phyloP scores from a whole-genome alignment of 2,329 filamentous ascomycete genomes.

The Trichoderma sp. region DNA sequence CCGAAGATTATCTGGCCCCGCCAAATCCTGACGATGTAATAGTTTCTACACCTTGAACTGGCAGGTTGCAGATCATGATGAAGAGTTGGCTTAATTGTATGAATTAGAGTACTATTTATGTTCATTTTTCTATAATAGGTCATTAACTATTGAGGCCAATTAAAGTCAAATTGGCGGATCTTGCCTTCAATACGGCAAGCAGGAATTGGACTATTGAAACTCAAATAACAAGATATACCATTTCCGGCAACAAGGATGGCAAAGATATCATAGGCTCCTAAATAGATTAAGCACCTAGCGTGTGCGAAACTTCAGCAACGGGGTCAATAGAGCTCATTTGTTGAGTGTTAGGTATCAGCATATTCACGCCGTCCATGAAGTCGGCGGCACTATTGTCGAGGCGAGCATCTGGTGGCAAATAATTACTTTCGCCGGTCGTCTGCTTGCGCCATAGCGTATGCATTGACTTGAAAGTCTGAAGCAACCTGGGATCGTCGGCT shows the following conservation, averaged over 20 bases:
- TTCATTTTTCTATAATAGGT: background rate
- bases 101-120: background rate
- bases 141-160: background rate
- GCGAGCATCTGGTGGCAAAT: background rate
- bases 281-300: background rate
- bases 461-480: conserved; percentile 14
- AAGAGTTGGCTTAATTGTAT: background rate
- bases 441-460: conserved; percentile 9
- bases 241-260: background rate
- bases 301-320: background rate
- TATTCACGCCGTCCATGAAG: background rate
- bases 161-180: background rate
- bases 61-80: background rate
- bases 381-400: background rate
- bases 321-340: background rate
- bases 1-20: conserved; percentile 33
- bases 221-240: background rate
- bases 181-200: background rate
- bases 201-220: background rate
- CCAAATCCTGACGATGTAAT: conserved; percentile 29
- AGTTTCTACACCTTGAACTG: conserved; percentile 7
- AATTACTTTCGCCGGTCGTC: background rate
- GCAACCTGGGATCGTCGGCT: conserved; percentile 9
- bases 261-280: background rate
- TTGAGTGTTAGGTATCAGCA: background rate